These are phyloP conservation scores for Pythium sp. DNA, from an alignment of 352 stramenopile species.

Conservation along the genomic window DNA sequence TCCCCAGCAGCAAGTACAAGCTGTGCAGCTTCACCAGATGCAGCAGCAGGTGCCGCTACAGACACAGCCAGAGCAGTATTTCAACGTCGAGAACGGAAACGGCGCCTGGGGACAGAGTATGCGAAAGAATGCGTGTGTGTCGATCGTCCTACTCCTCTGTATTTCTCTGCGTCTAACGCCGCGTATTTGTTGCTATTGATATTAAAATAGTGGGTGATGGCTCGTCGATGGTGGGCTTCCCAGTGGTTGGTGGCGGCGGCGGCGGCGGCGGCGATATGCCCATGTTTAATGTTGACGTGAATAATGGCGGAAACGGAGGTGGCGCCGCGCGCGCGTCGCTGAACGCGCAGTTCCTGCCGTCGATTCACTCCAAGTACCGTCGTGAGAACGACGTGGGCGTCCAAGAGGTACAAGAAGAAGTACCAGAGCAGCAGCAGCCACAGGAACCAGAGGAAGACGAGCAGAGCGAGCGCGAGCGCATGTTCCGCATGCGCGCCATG, in stretches of 20 bases:
- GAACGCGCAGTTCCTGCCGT: slow-evolving; percentile 12
- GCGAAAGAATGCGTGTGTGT: neutral
- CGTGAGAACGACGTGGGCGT: slow-evolving; percentile 10
- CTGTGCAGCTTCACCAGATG: neutral
- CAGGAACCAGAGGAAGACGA: slow-evolving; percentile 5
- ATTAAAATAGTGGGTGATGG: neutral
- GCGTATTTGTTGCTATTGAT: neutral
- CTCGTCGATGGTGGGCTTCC: neutral
- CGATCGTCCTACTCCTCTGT: neutral
- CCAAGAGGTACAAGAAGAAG: slow-evolving; percentile 29
- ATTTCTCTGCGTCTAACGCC: neutral
- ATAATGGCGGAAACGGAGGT: neutral
- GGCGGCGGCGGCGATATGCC: neutral
- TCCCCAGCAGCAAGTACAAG: slow-evolving; percentile 3
- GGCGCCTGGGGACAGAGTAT: neutral
- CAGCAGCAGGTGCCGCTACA: slow-evolving; percentile 12
- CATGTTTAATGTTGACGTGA: neutral
- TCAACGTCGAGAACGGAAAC: neutral
- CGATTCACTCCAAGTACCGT: slow-evolving; percentile 8
- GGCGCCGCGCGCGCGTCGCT: neutral
- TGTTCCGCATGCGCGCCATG: slow-evolving; percentile 16
- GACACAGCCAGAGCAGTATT: neutral
- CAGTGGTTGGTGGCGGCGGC: neutral
- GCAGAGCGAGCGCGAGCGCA: slow-evolving; percentile 14
- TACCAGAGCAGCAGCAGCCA: slow-evolving; percentile 31